Conservation (phyloP, 371 early-diverging fungal genomes). For the Rhizopus sp. region DNA sequence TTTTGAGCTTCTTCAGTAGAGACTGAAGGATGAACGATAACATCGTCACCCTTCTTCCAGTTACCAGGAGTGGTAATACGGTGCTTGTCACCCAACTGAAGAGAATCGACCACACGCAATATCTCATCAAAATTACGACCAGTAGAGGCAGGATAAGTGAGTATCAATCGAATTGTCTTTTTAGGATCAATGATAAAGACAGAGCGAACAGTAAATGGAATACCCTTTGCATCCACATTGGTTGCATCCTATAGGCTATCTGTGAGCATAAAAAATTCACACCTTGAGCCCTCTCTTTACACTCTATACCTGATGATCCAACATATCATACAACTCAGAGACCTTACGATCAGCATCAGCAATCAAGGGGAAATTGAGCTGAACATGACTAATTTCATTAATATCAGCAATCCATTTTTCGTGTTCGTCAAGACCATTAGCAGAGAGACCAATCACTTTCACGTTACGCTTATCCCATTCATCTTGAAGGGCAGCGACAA, state of each 20-base stretch:
- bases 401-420: conserved; percentile 90
- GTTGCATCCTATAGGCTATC: conserved; percentile 67
- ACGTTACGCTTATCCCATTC: conserved; percentile 83
- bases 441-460: conserved; percentile 92
- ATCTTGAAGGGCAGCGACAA: conserved; percentile 76
- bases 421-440: conserved; percentile 83
- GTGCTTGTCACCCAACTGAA: conserved; percentile 86
- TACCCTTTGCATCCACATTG: conserved; percentile 85
- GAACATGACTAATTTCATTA: conserved; percentile 79
- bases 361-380: conserved; percentile 89
- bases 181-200: conserved; percentile 95
- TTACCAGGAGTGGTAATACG: conserved; percentile 93
- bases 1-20: conserved; percentile 79
- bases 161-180: conserved; percentile 85
- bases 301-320: conserved; percentile 64
- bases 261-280: too few species aligned
- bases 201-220: conserved; percentile 93
- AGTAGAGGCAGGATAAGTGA: conserved; percentile 89
- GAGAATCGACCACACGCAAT: conserved; percentile 88
- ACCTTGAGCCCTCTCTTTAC: conserved; percentile 4
- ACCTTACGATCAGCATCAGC: conserved; percentile 86
- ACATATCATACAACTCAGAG: conserved; percentile 91
- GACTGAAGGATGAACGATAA: conserved; percentile 89
- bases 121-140: conserved; percentile 97
- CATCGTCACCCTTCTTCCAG: conserved; percentile 88